phyloP scores from a whole-genome alignment of 768 basidiomycete genomes.

The Podaxis mareebaensis region DNA sequence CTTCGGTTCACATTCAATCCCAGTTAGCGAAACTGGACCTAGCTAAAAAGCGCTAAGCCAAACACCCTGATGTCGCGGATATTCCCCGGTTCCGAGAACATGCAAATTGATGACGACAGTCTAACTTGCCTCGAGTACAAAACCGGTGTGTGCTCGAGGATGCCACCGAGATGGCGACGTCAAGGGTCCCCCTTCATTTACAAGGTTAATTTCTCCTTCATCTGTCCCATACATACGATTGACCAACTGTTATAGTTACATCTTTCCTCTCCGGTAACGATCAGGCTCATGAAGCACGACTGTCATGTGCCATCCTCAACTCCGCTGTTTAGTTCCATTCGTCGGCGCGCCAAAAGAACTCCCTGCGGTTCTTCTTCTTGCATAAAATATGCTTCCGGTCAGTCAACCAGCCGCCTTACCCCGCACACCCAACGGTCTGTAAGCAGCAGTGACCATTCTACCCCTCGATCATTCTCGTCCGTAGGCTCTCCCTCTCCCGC shows the following conservation, averaged over 20 bases:
- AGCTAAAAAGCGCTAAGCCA: neutral
- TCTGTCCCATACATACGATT: constrained; percentile 10
- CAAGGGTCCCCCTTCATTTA: constrained; percentile 11
- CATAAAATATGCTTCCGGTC: constrained; percentile 25
- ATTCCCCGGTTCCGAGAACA: constrained; percentile 9
- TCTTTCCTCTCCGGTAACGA: constrained; percentile 19
- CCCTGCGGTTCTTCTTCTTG: constrained; percentile 14
- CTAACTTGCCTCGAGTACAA: constrained; percentile 5
- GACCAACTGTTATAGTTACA: constrained; percentile 17
- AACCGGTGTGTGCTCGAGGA: neutral
- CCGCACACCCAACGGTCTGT: constrained; percentile 12
- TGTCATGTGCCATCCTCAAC: constrained; percentile 29
- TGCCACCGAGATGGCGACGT: constrained; percentile 1
- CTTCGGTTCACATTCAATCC: constrained; percentile 4
- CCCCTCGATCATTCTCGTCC: constrained; percentile 14
- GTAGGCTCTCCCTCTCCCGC: constrained; percentile 8
- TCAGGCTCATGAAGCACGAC: constrained; percentile 21
- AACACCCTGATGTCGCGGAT: constrained; percentile 7
- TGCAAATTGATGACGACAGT: constrained; percentile 12
- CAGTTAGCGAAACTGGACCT: constrained; percentile 10
- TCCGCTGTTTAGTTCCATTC: constrained; percentile 24
- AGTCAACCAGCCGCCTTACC: constrained; percentile 1
- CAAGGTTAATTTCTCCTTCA: constrained; percentile 19
- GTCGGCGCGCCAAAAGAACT: constrained; percentile 26
- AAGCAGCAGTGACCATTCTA: constrained; percentile 17